Evolutionary conservation across 495 filamentous ascomycete species (phyloP), one percentile per base, ranked within the genome.

Genomic region (Aspergillus egyptiacus): DNA sequence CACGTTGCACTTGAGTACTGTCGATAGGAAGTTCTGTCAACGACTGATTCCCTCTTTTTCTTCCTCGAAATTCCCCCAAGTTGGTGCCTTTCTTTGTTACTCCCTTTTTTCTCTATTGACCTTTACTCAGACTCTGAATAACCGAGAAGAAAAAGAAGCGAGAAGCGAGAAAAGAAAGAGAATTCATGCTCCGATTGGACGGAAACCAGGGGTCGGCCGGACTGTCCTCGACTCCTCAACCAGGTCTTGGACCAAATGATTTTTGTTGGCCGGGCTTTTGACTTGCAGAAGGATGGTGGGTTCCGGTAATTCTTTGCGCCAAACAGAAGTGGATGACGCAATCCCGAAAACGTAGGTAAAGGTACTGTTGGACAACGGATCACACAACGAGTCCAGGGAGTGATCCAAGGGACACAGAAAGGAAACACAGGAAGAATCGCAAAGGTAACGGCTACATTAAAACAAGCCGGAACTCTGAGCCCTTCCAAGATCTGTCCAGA

Each of bases 201-300:
- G 28, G 27, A 25, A 44, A n/a, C n/a, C n/a, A n/a, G n/a, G n/a
- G n/a, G n/a, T n/a, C n/a, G n/a, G n/a, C n/a, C n/a, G n/a, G n/a
- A n/a, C n/a, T n/a, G n/a, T n/a, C 18, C 15, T 19, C 45, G 42
- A 54, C 47, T 50, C 48, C 46, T 14, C 30, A 47, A 48, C 37
- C 15, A 38, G 20, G 30, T 39, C 33, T 30, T 40, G 46, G 36
- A 37, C 34, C 46, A 55, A 32, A 23, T n/a, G n/a, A n/a, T 20
- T 32, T 38, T 25, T 53, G 37, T 47, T 54, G 44, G 53, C 24
- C 36, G 34, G n/a, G n/a, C 38, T 45, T 46, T 28, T 38, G 58
- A 51, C 48, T 51, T 62, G 51, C n/a, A n/a, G n/a, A 54, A 57
- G 51, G 53, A 40, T 33, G 46, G 55, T 55, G 56, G 56, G 35